Conservation (phyloP, 495 filamentous ascomycete genomes). For the Hypoxylon intermedium region DNA sequence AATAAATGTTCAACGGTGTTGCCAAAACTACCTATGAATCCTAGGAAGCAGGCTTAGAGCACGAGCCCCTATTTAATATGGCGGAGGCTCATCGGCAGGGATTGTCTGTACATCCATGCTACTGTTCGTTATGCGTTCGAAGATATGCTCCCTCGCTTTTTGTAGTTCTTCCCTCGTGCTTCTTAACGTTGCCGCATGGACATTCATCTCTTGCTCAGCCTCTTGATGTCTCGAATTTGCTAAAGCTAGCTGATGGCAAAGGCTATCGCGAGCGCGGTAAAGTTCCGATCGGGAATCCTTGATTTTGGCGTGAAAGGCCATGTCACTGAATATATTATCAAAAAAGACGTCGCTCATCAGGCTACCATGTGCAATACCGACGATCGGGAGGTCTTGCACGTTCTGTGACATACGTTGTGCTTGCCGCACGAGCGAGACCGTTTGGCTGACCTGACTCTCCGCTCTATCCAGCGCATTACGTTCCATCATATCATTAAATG, state of each 20-base stretch:
- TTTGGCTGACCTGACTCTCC: conserved; percentile 35
- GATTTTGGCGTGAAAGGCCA: conserved; percentile 55
- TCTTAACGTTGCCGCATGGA: conserved; percentile 37
- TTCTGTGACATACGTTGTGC: conserved; percentile 45
- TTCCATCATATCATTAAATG: conserved; percentile 48
- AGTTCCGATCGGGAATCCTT: conserved; percentile 45
- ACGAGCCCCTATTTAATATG: too few relatives aligned
- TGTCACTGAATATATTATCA: conserved; percentile 57
- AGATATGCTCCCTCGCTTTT: conserved; percentile 44
- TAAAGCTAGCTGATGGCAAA: conserved; percentile 28
- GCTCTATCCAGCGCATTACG: conserved; percentile 49
- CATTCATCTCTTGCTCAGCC: conserved; percentile 29
- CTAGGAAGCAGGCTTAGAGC: too few relatives aligned
- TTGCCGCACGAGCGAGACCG: conserved; percentile 39
- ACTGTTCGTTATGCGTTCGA: conserved; percentile 34
- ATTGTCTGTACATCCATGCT: neutral
- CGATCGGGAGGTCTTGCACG: conserved; percentile 40
- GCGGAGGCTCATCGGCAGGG: conserved; percentile 24
- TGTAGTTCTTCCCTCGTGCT: conserved; percentile 49
- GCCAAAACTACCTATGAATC: neutral
- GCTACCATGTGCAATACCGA: conserved; percentile 46
- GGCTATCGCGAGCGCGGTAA: conserved; percentile 33
- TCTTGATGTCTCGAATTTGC: conserved; percentile 33
- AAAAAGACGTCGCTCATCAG: conserved; percentile 55
- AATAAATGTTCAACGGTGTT: too few relatives aligned